Evolutionary conservation across 192 early-diverging fungal species (phyloP).

Genomic region (Gamsiella multidivaricata): DNA sequence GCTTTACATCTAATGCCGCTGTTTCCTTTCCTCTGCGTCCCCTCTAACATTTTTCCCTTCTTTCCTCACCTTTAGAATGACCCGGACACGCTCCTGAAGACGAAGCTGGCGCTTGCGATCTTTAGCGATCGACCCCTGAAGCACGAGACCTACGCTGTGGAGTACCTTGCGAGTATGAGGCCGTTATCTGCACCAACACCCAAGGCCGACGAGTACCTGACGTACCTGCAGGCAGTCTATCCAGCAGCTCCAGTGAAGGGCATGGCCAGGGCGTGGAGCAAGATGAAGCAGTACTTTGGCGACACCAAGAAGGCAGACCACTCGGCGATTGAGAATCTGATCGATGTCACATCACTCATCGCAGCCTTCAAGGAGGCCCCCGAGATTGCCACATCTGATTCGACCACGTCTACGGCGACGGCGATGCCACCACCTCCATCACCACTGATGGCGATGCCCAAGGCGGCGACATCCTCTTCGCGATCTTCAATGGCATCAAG

Average conservation of each 20-base stretch:
- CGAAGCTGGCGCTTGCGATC: not conserved
- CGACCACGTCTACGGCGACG: not conserved
- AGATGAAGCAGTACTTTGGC: conserved; percentile 10
- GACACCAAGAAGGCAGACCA: conserved; percentile 5
- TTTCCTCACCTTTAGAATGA: conserved; percentile 1
- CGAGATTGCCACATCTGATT: not conserved
- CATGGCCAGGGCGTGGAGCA: conserved; percentile 6
- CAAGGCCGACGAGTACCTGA: conserved; percentile 16
- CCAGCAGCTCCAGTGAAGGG: conserved; percentile 4
- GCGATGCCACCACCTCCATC: conserved; percentile 1
- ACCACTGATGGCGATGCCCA: not conserved
- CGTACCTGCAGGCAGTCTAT: conserved; percentile 13
- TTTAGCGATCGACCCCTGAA: conserved; percentile 1
- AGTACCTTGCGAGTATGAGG: not conserved
- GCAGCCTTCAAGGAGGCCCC: conserved; percentile 12
- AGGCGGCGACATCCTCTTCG: not conserved
- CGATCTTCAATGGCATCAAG: not conserved
- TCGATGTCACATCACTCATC: conserved; percentile 5
- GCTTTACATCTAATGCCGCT: conserved; percentile 2
- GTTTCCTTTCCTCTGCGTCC: conserved; percentile 4
- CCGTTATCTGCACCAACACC: conserved; percentile 9
- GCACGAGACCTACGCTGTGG: conserved; percentile 1
- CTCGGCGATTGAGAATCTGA: conserved; percentile 5
- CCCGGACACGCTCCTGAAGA: conserved; percentile 1
- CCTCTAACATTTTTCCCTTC: not conserved